These are phyloP conservation scores for Tolypocladium endophyticum DNA, from an alignment of 2,329 filamentous ascomycete genomes.

Conservation along the genomic window DNA sequence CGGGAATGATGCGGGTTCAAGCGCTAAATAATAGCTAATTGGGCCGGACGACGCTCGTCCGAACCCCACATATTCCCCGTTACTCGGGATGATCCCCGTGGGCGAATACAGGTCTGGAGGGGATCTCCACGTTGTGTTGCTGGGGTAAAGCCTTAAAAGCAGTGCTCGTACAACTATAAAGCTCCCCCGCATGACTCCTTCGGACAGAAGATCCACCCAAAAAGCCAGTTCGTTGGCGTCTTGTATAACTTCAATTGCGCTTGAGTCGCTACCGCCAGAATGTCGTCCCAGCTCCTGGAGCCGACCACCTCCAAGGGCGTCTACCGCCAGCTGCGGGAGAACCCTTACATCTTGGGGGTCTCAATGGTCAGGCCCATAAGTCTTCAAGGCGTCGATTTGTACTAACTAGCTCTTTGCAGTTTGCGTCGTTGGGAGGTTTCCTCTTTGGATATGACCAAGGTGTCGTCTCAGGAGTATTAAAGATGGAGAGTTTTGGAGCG, in stretches of 20 bases:
- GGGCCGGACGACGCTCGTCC: not conserved
- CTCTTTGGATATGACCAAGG: constrained; percentile 40
- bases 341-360: constrained; percentile 29
- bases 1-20: not conserved
- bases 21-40: not conserved
- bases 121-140: not conserved
- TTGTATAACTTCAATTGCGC: not conserved
- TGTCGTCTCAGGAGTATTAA: constrained; percentile 34
- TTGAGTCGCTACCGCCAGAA: not conserved
- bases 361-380: constrained; percentile 7
- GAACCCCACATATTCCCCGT: not conserved
- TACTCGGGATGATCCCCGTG: not conserved
- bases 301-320: constrained; percentile 3
- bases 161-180: not conserved
- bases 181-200: not conserved
- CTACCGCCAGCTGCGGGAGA: constrained; percentile 15
- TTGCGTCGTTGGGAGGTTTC: constrained; percentile 27
- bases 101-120: not conserved
- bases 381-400: too few relatives aligned
- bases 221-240: not conserved
- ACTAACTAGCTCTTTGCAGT: constrained; percentile 6
- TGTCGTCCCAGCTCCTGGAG: not conserved
- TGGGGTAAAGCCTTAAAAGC: not conserved
- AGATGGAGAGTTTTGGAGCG: constrained; percentile 31
- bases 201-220: not conserved